Base-by-base conservation (phyloP, 176 grass and related monocot species). In the Oryza officinalis region DNA sequence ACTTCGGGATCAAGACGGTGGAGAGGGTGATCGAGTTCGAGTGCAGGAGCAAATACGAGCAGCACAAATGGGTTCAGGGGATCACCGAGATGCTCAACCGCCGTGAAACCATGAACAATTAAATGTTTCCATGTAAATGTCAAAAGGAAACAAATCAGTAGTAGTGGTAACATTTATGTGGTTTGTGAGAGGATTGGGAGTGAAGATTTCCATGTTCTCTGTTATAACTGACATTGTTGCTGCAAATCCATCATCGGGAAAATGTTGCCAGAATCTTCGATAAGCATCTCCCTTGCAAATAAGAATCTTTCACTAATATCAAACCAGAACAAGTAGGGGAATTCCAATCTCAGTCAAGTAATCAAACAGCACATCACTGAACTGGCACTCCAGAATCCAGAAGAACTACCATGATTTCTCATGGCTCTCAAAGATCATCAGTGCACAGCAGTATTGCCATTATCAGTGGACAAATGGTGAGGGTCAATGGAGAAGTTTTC, bases 11-110 rank as follows among this genome's bases (percentile, higher is more conserved):
- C 27, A 88, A 74, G 92, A 93, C 92, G 26, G 85, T 82, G 8
- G 92, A 95, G 65, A 79, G 95, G 86, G 52, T 89, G 65, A 88
- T 98, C 63, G 92, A 98, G 84, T 95, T 98, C 73, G 95, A 98
- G 86, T 91, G 91, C 87, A 88, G 87, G 92, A 93, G 71, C 84
- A 89, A 77, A 82, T 47, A 84, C 10, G 92, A 93, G 26, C 81
- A 93, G 69, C 83, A 75, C 6, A 86, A 86, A 64, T 98, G 95
- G 95, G 82, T 93, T 35, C 82, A 88, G 82, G 95, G 95, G 46
- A 87, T 95, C 63, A 86, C 74, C 13, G 90, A 93, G 80, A 93
- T 93, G 92, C 79, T 98, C 27, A 72, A 85, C 22, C 89, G 91
- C 33, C 82, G 79, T 8, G 87, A 86, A 9, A 93, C 69, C 79